These are phyloP conservation scores for Parasarocladium wereldwijsianum DNA, from an alignment of 2,329 filamentous ascomycete species.

Conservation along the genomic window DNA sequence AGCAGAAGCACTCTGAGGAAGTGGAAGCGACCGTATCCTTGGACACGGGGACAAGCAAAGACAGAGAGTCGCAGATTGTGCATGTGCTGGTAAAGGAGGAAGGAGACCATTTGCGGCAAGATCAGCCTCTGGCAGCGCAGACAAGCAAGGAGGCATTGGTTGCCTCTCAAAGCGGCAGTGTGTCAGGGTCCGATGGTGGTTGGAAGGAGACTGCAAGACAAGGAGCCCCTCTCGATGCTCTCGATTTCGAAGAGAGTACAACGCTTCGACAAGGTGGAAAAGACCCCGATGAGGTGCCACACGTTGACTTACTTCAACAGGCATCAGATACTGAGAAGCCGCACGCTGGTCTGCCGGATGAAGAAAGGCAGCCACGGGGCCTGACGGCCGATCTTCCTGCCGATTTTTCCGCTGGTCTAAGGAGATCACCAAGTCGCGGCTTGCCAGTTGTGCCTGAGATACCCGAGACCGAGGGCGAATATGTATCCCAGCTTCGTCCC, in stretches of 20 bases:
- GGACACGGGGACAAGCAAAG: conserved; percentile 1
- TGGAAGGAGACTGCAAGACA: conserved; percentile 12
- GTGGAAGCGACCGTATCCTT: neutral
- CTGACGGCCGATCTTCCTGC: conserved; percentile 10
- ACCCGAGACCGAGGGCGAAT: conserved; percentile 27
- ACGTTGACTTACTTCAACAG: conserved; percentile 15
- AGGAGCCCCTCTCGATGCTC: conserved; percentile 11
- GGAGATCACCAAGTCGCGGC: conserved; percentile 23
- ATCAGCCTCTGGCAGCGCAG: conserved; percentile 2
- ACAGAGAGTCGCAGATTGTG: too few relatives aligned
- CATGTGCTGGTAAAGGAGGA: too few relatives aligned
- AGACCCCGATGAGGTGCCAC: conserved; percentile 6
- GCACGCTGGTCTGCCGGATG: conserved; percentile 15
- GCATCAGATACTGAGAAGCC: conserved; percentile 17
- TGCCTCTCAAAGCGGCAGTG: conserved; percentile 8
- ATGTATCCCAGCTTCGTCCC: conserved; percentile 9
- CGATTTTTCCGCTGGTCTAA: conserved; percentile 21
- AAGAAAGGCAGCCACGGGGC: conserved; percentile 13
- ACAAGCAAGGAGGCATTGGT: conserved; percentile 7
- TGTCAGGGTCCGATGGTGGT: conserved; percentile 9
- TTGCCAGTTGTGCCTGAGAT: conserved; percentile 38
- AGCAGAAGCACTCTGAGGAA: conserved; percentile 2
- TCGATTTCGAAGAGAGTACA: conserved; percentile 22
- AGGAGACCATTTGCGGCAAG: too few relatives aligned
- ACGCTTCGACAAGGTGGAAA: conserved; percentile 17